These are phyloP conservation scores for Tausonia pullulans DNA, from an alignment of 1,284 basidiomycete species.

Conservation along the genomic window DNA sequence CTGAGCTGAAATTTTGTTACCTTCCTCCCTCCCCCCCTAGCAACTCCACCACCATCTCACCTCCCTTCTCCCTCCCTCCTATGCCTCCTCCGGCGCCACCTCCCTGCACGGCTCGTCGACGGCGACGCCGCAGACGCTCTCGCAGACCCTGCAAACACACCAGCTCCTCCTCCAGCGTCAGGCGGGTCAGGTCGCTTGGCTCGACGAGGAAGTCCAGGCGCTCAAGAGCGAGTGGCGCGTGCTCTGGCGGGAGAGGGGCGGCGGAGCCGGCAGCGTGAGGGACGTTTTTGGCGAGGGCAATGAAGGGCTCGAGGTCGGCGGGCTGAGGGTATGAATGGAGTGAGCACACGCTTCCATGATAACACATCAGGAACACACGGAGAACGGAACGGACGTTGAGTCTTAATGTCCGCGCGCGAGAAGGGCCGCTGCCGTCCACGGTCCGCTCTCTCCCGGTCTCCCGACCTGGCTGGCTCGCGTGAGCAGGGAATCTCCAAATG, in stretches of 20 bases:
- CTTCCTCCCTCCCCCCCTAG: neutral
- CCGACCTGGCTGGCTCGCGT: neutral
- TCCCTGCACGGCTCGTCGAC: neutral
- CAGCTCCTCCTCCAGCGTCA: conserved; percentile 16
- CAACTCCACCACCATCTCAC: conserved; percentile 2
- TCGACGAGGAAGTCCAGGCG: conserved; percentile 20
- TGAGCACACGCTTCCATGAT: too few relatives aligned
- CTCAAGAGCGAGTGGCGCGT: conserved; percentile 24
- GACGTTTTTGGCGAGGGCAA: conserved; percentile 7
- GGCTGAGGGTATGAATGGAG: neutral
- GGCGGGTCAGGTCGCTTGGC: conserved; percentile 20
- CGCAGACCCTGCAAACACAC: conserved; percentile 12
- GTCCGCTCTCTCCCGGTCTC: neutral
- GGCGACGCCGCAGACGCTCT: conserved; percentile 4
- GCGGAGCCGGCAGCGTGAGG: conserved; percentile 6
- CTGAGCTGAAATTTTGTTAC: neutral
- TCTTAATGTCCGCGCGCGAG: neutral
- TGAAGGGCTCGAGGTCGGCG: neutral
- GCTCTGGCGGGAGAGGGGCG: conserved; percentile 21
- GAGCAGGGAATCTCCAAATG: too few relatives aligned
- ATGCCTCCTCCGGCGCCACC: neutral
- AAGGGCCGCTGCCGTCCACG: neutral
- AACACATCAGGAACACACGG: too few relatives aligned
- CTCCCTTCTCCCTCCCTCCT: conserved; percentile 4
- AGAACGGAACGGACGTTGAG: neutral